These are phyloP conservation scores for Physocladia obscura DNA, from an alignment of 192 early-diverging fungal species.

Conservation along the genomic window DNA sequence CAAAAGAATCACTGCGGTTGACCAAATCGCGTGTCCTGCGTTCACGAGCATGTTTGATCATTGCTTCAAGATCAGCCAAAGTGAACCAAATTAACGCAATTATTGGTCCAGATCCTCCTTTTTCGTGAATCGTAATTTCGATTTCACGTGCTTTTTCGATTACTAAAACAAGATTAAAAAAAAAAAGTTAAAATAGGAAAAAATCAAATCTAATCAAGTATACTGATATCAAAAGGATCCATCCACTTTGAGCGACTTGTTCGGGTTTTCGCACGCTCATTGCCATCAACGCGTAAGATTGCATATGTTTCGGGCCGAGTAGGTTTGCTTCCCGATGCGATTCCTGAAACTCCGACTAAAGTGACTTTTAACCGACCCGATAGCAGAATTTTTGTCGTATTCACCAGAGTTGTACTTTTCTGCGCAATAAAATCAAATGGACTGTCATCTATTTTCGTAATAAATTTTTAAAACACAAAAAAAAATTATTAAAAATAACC, in stretches of 20 bases:
- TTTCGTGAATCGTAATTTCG: slow-evolving; percentile 88
- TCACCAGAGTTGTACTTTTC: neutral
- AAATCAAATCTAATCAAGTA: neutral
- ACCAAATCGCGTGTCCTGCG: neutral
- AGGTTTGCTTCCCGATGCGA: neutral
- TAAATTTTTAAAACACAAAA: neutral
- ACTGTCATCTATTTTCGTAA: neutral
- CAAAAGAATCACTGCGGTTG: slow-evolving; percentile 6
- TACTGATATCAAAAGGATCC: slow-evolving; percentile 76
- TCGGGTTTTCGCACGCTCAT: slow-evolving; percentile 69
- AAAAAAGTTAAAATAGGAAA: neutral
- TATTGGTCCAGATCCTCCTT: slow-evolving; percentile 52
- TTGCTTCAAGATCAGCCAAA: slow-evolving; percentile 85
- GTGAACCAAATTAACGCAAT: slow-evolving; percentile 88
- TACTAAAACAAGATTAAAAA: neutral
- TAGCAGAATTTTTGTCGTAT: neutral
- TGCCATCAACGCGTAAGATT: slow-evolving; percentile 80
- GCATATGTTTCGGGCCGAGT: slow-evolving; percentile 66
- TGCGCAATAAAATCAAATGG: neutral
- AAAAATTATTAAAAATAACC: neutral
- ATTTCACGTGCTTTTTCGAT: slow-evolving; percentile 88
- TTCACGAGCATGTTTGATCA: slow-evolving; percentile 46
- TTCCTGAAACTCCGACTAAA: slow-evolving; percentile 17
- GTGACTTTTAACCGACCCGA: slow-evolving; percentile 43
- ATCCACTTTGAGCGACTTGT: slow-evolving; percentile 70